These are phyloP conservation scores for Raffaelea albimanens DNA, from an alignment of 2,329 filamentous ascomycete genomes.

Conservation along the genomic window DNA sequence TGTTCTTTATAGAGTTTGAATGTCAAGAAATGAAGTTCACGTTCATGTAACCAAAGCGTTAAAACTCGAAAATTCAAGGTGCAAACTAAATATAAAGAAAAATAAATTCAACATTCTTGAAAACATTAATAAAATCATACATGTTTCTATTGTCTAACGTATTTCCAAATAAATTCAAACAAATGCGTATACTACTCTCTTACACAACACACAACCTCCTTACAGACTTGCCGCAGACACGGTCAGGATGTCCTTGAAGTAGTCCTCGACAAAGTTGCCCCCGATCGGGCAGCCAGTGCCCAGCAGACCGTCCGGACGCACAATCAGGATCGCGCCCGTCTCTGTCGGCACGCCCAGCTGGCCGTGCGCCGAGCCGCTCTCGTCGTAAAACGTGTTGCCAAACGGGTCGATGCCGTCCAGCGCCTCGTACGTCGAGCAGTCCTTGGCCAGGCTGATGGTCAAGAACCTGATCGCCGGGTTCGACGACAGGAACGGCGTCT, in stretches of 20 bases:
- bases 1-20: no score
- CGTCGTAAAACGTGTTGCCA: slow-evolving; percentile 44
- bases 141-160: no score
- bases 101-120: no score
- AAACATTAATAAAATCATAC: no score
- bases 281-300: slow-evolving; percentile 10
- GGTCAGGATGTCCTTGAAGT: slow-evolving; percentile 11
- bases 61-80: no score
- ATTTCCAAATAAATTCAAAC: no score
- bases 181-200: no score
- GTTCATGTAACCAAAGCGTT: no score
- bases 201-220: no score
- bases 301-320: slow-evolving; percentile 19
- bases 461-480: slow-evolving; percentile 29
- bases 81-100: no score
- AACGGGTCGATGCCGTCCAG: slow-evolving; percentile 31
- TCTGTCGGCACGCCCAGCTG: slow-evolving; percentile 16
- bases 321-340: slow-evolving; percentile 15
- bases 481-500: slow-evolving; percentile 13
- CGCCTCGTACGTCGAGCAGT: slow-evolving; percentile 34
- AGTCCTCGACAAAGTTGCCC: slow-evolving; percentile 9
- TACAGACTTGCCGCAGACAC: no score
- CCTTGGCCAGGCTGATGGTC: slow-evolving; percentile 32
- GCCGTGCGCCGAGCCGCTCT: slow-evolving; percentile 12
- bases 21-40: no score